Conservation (phyloP, 768 basidiomycete genomes). For the Boletus barrowsii region DNA sequence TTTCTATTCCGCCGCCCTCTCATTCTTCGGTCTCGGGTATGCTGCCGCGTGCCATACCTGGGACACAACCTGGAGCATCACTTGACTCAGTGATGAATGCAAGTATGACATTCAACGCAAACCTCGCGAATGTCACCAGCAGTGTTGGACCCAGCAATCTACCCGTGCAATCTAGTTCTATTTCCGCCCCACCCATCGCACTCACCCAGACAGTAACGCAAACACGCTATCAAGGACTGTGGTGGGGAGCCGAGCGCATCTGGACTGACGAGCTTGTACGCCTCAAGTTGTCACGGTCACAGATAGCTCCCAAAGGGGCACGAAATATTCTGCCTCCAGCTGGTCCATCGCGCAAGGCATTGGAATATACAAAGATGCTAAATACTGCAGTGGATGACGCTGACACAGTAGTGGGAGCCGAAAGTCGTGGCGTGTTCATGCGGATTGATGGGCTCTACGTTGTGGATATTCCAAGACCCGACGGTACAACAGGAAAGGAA, state of each 20-base stretch:
- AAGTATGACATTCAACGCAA: conserved; percentile 43
- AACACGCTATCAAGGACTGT: conserved; percentile 72
- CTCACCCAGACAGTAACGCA: conserved; percentile 41
- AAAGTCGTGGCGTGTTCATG: conserved; percentile 66
- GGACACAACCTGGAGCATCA: conserved; percentile 20
- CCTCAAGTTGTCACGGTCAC: conserved; percentile 63
- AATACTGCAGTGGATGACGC: neutral
- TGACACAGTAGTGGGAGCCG: conserved; percentile 23
- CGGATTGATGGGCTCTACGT: conserved; percentile 62
- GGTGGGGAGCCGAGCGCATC: conserved; percentile 88
- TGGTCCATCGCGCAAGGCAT: conserved; percentile 42
- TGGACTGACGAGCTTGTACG: conserved; percentile 86
- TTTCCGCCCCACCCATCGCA: conserved; percentile 16
- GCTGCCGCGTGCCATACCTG: neutral
- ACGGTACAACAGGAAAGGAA: conserved; percentile 47
- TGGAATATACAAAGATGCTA: conserved; percentile 27
- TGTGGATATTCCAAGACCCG: conserved; percentile 46
- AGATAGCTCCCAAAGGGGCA: conserved; percentile 65
- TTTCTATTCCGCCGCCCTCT: conserved; percentile 36
- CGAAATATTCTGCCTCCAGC: conserved; percentile 59
- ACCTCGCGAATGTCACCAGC: conserved; percentile 13
- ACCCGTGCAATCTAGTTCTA: neutral
- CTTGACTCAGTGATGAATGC: conserved; percentile 46
- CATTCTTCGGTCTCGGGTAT: conserved; percentile 8
- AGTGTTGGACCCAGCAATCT: conserved; percentile 9